These are phyloP conservation scores for Lachnellula occidentalis DNA, from an alignment of 2,329 filamentous ascomycete genomes.

Conservation along the genomic window DNA sequence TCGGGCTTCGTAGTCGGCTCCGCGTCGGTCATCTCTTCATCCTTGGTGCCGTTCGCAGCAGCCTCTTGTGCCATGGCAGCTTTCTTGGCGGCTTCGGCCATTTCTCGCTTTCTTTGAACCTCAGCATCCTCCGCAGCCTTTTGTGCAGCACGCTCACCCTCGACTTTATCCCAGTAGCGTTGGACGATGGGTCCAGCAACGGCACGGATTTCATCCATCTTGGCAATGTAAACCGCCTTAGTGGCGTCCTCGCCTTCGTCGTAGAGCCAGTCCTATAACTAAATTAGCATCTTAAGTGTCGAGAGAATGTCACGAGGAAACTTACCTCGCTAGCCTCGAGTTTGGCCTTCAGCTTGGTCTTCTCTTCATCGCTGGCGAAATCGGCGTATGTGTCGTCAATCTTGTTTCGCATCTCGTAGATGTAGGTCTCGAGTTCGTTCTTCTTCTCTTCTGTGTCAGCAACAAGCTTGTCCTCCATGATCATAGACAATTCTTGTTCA, in stretches of 20 bases:
- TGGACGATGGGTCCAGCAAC: slow-evolving; percentile 88
- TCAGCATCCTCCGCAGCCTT: slow-evolving; percentile 58
- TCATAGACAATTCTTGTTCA: slow-evolving; percentile 86
- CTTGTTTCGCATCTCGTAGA: slow-evolving; percentile 96
- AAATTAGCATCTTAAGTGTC: slow-evolving; percentile 16
- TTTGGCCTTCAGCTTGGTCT: slow-evolving; percentile 77
- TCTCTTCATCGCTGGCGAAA: slow-evolving; percentile 87
- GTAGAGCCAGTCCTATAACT: slow-evolving; percentile 85
- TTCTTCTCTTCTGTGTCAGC: slow-evolving; percentile 99
- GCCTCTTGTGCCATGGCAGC: slow-evolving; percentile 37
- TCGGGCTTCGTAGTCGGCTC: slow-evolving; percentile 46
- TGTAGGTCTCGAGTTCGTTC: slow-evolving; percentile 97
- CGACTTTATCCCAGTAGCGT: slow-evolving; percentile 91
- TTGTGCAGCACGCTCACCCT: slow-evolving; percentile 74
- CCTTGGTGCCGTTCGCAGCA: slow-evolving; percentile 33
- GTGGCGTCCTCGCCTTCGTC: slow-evolving; percentile 92
- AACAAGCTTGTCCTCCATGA: slow-evolving; percentile 97
- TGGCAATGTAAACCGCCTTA: slow-evolving; percentile 89
- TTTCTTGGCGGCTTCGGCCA: slow-evolving; percentile 40
- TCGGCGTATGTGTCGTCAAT: slow-evolving; percentile 87
- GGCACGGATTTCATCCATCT: slow-evolving; percentile 91
- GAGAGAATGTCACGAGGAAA: slow-evolving; percentile 9
- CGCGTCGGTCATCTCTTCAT: slow-evolving; percentile 61
- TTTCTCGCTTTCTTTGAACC: slow-evolving; percentile 46
- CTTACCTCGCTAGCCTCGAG: slow-evolving; percentile 82